Conservation (phyloP, 768 basidiomycete genomes). For the Leccinum truebloodii region DNA sequence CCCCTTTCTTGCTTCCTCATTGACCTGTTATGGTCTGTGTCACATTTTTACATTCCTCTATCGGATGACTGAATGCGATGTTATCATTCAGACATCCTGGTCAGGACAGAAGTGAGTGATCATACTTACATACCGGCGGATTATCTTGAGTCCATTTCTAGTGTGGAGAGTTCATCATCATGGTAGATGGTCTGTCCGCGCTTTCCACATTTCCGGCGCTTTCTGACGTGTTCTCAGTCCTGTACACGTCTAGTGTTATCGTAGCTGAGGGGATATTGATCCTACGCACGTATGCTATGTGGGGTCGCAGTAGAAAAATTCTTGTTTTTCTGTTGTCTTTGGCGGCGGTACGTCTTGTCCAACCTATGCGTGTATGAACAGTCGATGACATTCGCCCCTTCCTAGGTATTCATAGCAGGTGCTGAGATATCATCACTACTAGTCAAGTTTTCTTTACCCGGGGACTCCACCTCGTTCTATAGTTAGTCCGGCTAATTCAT, state of each 20-base stretch:
- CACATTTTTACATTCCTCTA: neutral
- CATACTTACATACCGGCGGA: neutral
- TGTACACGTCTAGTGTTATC: slow-evolving; percentile 18
- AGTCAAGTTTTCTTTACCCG: slow-evolving; percentile 16
- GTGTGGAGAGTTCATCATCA: slow-evolving; percentile 22
- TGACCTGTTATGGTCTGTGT: slow-evolving; percentile 23
- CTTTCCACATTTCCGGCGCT: neutral
- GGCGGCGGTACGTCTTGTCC: slow-evolving; percentile 16
- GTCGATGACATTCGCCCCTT: neutral
- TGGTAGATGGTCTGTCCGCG: slow-evolving; percentile 19
- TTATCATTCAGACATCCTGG: slow-evolving; percentile 12
- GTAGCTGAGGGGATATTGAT: slow-evolving; percentile 24
- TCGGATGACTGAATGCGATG: neutral
- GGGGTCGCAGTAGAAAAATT: slow-evolving; percentile 20
- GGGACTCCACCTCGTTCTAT: slow-evolving; percentile 19
- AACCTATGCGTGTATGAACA: neutral
- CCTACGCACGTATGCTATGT: slow-evolving; percentile 29
- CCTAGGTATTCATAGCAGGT: slow-evolving; percentile 18
- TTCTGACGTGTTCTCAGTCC: slow-evolving; percentile 11
- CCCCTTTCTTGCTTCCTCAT: slow-evolving; percentile 18
- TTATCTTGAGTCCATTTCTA: slow-evolving; percentile 5
- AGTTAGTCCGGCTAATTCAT: slow-evolving; percentile 14
- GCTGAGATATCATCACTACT: slow-evolving; percentile 11
- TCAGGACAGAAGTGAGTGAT: slow-evolving; percentile 3
- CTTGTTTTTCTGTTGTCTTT: slow-evolving; percentile 20